A percentile compares a stretch with the other conserved stretches of the same genome.
phyloP scores from a whole-genome alignment of 441 rosid species.

The Jatropha podagrica region DNA sequence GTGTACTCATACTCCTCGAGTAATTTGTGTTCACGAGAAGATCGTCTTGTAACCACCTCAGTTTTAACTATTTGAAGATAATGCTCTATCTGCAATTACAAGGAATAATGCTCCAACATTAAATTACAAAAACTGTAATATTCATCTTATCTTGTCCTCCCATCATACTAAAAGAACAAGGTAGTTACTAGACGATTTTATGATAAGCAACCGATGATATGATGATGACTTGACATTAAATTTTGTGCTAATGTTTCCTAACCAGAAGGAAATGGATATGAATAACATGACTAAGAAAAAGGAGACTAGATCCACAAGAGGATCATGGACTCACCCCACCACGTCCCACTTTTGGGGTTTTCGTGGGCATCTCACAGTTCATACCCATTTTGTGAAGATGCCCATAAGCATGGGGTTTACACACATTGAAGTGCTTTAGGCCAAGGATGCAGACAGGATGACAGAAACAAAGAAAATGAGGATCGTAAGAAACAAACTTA shows the following conservation, averaged over 20 bases:
- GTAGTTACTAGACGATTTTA: not conserved
- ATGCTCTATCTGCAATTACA: constrained; percentile 81
- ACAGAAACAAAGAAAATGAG: constrained; percentile 13
- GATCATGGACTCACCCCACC: not conserved
- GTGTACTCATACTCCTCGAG: constrained; percentile 95
- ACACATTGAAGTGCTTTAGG: constrained; percentile 1
- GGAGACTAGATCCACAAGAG: not conserved
- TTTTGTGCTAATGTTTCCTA: not conserved
- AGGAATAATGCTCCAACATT: not conserved
- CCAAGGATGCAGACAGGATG: constrained; percentile 10
- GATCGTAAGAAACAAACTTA: constrained; percentile 42
- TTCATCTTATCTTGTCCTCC: not conserved
- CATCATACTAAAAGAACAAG: not conserved
- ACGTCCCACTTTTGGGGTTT: not conserved
- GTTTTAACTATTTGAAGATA: constrained; percentile 97
- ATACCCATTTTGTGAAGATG: constrained; percentile 5
- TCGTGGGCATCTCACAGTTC: constrained; percentile 8
- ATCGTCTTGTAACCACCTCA: constrained; percentile 61
- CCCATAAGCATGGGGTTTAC: not conserved
- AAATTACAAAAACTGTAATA: not conserved
- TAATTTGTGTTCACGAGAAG: constrained; percentile 43
- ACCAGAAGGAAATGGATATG: not conserved
- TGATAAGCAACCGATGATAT: not conserved
- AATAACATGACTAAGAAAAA: constrained; percentile 9
- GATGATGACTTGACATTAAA: not conserved